A percentile compares a stretch with the other conserved stretches of the same genome.
Evolutionary conservation across 176 grass and related monocot species (phyloP).

Genomic region (Hyparrhenia diplandra): DNA sequence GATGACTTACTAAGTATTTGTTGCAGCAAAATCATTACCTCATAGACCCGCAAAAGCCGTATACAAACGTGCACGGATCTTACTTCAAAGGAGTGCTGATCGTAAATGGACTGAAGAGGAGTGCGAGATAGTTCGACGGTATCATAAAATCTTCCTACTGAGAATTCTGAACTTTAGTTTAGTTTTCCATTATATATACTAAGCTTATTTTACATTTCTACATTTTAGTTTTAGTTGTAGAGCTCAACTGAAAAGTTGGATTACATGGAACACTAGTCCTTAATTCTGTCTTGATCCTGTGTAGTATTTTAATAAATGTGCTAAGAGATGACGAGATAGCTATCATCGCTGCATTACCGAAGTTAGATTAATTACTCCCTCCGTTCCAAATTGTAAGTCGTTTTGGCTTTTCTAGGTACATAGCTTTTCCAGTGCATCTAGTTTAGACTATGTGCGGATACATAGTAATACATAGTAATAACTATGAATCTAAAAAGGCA

Average conservation of each 20-base stretch:
- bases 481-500: not conserved
- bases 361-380: conserved; percentile 19
- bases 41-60: conserved; percentile 28
- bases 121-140: conserved; percentile 44
- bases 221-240: conserved; percentile 10
- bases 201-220: not conserved
- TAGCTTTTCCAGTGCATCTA: not conserved
- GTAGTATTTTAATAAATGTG: not conserved
- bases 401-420: not conserved
- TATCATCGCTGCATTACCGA: not conserved
- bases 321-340: not conserved
- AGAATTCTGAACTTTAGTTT: not conserved
- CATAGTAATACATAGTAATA: not conserved
- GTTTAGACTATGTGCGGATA: not conserved
- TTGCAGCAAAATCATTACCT: conserved; percentile 58
- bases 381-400: not conserved
- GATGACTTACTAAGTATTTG: conserved; percentile 1
- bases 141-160: conserved; percentile 2
- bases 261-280: not conserved
- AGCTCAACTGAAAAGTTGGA: not conserved
- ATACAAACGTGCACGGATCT: conserved; percentile 41
- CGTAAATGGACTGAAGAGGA: conserved; percentile 67
- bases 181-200: conserved; percentile 3
- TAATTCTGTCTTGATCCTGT: not conserved
- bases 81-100: conserved; percentile 43